Conservation (phyloP, 345 rosid species). For the Sisymbrium altissimum region DNA sequence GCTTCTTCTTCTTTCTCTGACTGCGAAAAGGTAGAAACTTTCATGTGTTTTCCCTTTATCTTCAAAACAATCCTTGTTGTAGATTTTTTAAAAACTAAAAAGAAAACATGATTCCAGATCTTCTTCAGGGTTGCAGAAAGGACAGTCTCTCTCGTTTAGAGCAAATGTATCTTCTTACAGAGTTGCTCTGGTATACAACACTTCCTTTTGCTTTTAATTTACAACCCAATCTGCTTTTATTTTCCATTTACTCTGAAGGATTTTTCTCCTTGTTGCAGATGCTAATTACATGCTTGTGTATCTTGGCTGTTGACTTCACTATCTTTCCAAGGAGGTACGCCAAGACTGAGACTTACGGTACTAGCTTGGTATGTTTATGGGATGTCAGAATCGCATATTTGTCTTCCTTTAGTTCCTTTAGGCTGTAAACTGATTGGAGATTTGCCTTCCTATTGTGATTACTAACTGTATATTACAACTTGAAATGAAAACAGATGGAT, state of each 20-base stretch:
- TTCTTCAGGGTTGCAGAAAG: constrained; percentile 38
- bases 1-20: constrained; percentile 35
- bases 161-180: constrained; percentile 57
- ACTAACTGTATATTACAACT: background rate
- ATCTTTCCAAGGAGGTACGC: constrained; percentile 85
- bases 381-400: background rate
- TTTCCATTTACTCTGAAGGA: constrained; percentile 8
- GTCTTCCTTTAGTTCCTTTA: background rate
- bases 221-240: background rate
- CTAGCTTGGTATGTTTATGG: constrained; percentile 58
- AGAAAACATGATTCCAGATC: constrained; percentile 33
- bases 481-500: constrained; percentile 68
- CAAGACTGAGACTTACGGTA: constrained; percentile 82
- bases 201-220: background rate
- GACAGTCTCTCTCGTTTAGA: constrained; percentile 44
- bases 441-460: background rate
- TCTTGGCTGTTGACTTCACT: constrained; percentile 89
- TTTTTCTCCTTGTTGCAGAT: constrained; percentile 50
- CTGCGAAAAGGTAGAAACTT: constrained; percentile 68
- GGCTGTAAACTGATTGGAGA: background rate
- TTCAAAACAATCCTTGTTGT: background rate
- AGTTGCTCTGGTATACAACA: constrained; percentile 51
- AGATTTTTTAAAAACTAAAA: background rate
- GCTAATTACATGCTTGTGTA: constrained; percentile 74
- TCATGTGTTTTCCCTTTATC: constrained; percentile 6